Evolutionary conservation across 768 basidiomycete species (phyloP).

Genomic region (Mycena albidolilacea): DNA sequence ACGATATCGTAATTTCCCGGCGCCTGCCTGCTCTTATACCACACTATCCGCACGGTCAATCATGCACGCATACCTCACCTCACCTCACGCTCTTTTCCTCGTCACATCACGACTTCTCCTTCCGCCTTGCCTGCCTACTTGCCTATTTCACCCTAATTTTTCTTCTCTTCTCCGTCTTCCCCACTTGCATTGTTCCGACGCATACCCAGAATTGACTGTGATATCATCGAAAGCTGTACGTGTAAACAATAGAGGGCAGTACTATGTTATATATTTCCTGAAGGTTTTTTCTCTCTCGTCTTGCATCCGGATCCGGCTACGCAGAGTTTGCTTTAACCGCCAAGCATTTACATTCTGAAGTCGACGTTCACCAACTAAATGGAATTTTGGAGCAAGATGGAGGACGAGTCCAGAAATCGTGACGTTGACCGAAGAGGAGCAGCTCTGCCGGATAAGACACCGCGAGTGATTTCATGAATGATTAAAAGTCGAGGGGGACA

Average conservation of each 20-base stretch:
- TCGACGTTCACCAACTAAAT: no score
- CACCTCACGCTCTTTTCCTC: slow-evolving; percentile 39
- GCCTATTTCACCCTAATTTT: slow-evolving; percentile 29
- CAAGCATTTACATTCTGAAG: background rate
- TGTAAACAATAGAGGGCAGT: slow-evolving; percentile 41
- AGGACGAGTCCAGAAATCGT: background rate
- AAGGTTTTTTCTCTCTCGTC: background rate
- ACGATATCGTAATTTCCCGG: slow-evolving; percentile 36
- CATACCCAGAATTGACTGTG: slow-evolving; percentile 43
- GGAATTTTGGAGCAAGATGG: no score
- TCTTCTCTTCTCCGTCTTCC: slow-evolving; percentile 10
- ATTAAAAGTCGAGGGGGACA: no score
- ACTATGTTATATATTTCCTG: slow-evolving; percentile 37
- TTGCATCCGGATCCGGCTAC: background rate
- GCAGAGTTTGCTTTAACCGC: slow-evolving; percentile 2
- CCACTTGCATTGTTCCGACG: slow-evolving; percentile 38
- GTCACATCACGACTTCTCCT: slow-evolving; percentile 17
- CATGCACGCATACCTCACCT: slow-evolving; percentile 25
- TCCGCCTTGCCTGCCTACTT: background rate
- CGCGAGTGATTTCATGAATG: no score
- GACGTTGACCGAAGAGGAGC: background rate
- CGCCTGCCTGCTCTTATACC: slow-evolving; percentile 31
- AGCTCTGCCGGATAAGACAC: no score
- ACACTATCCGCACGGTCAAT: slow-evolving; percentile 29
- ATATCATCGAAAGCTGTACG: slow-evolving; percentile 40